Evolutionary conservation across 495 filamentous ascomycete genomes (phyloP).

Genomic region (Aspergillus homomorphus): DNA sequence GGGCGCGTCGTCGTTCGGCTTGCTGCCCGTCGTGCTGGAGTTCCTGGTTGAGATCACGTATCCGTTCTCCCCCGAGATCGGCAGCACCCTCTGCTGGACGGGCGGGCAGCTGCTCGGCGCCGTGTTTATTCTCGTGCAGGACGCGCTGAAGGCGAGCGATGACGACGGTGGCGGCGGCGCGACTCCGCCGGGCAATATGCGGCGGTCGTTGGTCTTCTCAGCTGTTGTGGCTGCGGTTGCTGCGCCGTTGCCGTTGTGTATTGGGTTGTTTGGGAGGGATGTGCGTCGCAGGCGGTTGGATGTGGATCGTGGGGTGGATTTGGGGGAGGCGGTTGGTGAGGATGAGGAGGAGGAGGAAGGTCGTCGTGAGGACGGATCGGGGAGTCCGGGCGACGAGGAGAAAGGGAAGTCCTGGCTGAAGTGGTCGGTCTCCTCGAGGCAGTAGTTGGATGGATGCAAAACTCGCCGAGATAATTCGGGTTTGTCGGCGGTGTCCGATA

Average conservation of each 20-base stretch:
- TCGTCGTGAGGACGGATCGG: not conserved
- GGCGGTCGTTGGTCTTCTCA: conserved; percentile 69
- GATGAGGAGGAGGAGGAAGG: not conserved
- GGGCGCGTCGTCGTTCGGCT: conserved; percentile 74
- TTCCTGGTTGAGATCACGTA: conserved; percentile 82
- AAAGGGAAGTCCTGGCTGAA: not conserved
- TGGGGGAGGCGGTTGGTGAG: conserved; percentile 15
- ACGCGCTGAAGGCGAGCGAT: conserved; percentile 77
- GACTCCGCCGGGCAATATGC: conserved; percentile 66
- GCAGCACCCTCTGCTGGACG: conserved; percentile 77
- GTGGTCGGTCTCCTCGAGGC: not conserved
- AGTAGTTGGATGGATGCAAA: not conserved
- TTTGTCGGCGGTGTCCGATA: too few species aligned
- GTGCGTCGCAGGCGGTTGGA: conserved; percentile 55
- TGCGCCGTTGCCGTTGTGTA: conserved; percentile 61
- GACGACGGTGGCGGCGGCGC: conserved; percentile 44
- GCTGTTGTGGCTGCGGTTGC: conserved; percentile 65
- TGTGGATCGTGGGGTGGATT: conserved; percentile 44
- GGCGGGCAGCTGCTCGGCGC: conserved; percentile 70
- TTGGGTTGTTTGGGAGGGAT: conserved; percentile 64
- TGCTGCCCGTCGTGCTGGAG: conserved; percentile 84
- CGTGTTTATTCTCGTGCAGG: conserved; percentile 77
- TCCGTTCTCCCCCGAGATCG: conserved; percentile 84
- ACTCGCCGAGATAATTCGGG: not conserved
- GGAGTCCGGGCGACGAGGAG: not conserved